Evolutionary conservation across 1,139 yeast species (phyloP).

Genomic region (Debaryomyces nepalensis): DNA sequence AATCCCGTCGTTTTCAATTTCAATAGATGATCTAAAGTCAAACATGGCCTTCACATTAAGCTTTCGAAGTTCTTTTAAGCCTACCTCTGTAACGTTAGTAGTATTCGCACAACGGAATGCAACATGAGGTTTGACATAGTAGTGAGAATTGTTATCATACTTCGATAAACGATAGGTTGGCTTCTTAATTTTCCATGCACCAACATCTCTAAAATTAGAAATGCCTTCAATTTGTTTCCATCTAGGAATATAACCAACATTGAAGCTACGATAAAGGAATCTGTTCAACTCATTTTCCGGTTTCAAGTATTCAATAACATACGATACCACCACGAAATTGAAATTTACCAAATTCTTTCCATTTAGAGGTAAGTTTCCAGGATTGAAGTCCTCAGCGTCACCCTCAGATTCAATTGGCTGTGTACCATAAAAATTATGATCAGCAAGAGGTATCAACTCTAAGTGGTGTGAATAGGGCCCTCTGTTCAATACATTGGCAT

Average conservation of each 20-base stretch:
- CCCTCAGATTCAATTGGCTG: constrained; percentile 35
- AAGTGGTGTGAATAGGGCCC: constrained; percentile 58
- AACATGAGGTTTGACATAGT: constrained; percentile 57
- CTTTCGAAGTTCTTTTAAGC: constrained; percentile 41
- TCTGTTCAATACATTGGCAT: constrained; percentile 59
- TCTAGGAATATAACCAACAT: constrained; percentile 49
- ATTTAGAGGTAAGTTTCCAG: constrained; percentile 25
- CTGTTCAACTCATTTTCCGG: constrained; percentile 56
- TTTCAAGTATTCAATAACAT: constrained; percentile 55
- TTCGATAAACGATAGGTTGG: constrained; percentile 30
- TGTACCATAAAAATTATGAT: constrained; percentile 77
- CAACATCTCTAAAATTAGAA: constrained; percentile 75
- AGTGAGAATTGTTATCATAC: constrained; percentile 20
- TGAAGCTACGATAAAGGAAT: constrained; percentile 44
- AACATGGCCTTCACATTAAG: constrained; percentile 62
- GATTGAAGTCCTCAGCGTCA: constrained; percentile 39
- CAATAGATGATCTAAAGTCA: constrained; percentile 72
- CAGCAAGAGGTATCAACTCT: constrained; percentile 66
- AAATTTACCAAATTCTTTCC: constrained; percentile 56
- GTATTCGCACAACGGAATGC: constrained; percentile 71
- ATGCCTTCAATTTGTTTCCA: constrained; percentile 73
- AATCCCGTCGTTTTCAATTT: constrained; percentile 56
- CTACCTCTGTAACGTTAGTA: constrained; percentile 51
- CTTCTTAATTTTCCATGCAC: constrained; percentile 63
- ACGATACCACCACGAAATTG: constrained; percentile 57